phyloP scores from a whole-genome alignment of 1,284 basidiomycete species.

The Tremellales sp. region DNA sequence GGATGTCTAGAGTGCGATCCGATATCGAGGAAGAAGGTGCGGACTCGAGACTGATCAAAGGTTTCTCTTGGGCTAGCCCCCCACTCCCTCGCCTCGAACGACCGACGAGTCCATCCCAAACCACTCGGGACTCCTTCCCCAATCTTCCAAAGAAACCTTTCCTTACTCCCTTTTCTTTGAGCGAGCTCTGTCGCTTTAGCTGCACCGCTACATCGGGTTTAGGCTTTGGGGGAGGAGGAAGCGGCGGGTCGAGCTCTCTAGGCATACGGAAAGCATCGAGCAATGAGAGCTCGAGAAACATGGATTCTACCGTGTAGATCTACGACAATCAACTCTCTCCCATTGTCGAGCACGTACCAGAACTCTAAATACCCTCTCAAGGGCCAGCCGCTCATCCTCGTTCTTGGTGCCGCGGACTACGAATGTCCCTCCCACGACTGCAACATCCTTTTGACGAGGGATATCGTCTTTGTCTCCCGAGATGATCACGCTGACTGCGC shows the following conservation, averaged over 20 bases:
- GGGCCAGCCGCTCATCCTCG: conserved; percentile 16
- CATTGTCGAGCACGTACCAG: conserved; percentile 23
- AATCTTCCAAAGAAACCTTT: conserved; percentile 28
- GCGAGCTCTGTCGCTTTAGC: neutral
- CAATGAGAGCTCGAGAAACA: conserved; percentile 31
- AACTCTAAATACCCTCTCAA: conserved; percentile 20
- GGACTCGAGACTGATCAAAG: too few species aligned
- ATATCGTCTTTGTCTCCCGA: conserved; percentile 23
- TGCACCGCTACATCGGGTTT: neutral
- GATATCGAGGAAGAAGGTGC: too few species aligned
- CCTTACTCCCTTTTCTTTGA: conserved; percentile 6
- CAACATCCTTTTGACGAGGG: conserved; percentile 7
- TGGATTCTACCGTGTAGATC: conserved; percentile 29
- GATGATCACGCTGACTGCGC: conserved; percentile 11
- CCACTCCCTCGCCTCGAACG: neutral
- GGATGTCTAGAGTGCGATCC: too few species aligned
- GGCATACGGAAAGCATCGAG: conserved; percentile 31
- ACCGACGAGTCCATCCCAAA: conserved; percentile 24
- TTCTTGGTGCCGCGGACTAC: conserved; percentile 20
- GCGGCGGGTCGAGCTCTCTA: conserved; percentile 19
- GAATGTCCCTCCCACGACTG: conserved; percentile 32
- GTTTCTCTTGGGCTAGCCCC: too few species aligned
- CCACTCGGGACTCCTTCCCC: conserved; percentile 21
- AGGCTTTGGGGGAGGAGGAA: conserved; percentile 14
- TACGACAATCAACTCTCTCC: conserved; percentile 4